Conservation (phyloP, 805 yeast species). For the Wickerhamomyces chaumierensis region DNA sequence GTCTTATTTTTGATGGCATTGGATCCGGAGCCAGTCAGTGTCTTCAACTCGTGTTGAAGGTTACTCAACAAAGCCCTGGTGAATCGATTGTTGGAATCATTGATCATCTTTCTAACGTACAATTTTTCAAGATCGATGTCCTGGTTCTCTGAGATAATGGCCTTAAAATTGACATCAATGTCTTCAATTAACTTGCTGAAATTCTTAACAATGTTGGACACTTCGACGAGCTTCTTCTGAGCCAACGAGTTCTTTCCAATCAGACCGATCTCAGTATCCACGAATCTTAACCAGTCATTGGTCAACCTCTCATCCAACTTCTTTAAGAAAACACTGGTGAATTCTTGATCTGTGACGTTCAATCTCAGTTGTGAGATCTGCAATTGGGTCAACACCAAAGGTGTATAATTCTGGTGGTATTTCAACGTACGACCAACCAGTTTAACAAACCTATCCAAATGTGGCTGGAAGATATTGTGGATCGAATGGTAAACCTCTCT, state of each 20-base stretch:
- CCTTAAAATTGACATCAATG: conserved; percentile 20
- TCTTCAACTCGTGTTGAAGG: conserved; percentile 12
- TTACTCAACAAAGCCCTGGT: conserved; percentile 20
- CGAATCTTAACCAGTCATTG: conserved; percentile 46
- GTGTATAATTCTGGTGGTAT: conserved; percentile 28
- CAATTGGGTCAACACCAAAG: conserved; percentile 29
- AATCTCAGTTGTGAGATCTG: conserved; percentile 27
- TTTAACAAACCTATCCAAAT: conserved; percentile 19
- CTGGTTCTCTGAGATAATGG: conserved; percentile 8
- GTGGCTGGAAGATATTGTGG: conserved; percentile 32
- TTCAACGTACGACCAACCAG: conserved; percentile 25
- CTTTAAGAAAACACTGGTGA: conserved; percentile 35
- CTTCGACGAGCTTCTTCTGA: conserved; percentile 27
- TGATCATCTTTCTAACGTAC: conserved; percentile 17
- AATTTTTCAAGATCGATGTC: conserved; percentile 1
- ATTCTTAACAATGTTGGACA: conserved; percentile 33
- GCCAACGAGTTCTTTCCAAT: conserved; percentile 28
- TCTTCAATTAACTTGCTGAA: conserved; percentile 35
- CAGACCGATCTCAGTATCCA: conserved; percentile 38
- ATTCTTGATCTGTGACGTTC: conserved; percentile 55
- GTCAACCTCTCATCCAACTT: conserved; percentile 40
- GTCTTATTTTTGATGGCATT: conserved; percentile 4
- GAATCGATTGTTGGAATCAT: conserved; percentile 20
- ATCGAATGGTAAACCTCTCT: conserved; percentile 34
- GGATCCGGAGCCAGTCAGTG: background rate